Base-by-base conservation (phyloP, 495 filamentous ascomycete species). In the Daldinia grandis region DNA sequence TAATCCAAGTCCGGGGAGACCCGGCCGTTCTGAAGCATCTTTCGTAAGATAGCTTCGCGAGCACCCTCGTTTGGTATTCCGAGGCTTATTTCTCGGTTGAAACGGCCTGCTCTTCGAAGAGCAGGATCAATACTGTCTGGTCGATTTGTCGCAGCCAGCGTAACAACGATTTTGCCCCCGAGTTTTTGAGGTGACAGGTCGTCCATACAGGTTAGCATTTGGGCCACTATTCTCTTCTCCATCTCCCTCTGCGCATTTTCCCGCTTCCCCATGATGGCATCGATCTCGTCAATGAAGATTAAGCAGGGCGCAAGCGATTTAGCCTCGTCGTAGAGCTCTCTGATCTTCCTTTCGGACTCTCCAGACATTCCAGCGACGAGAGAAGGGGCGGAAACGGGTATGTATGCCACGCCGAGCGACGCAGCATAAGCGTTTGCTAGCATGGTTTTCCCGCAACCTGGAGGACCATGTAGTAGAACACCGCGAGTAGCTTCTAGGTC, bases 171-270 rank as follows among this genome's bases (percentile, higher is more conserved):
- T 80, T 95, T 97, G 17, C 93, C 92, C 40, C 93, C 90, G 57
- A 93, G 83, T 33, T 92, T 91, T 47, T 75, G 64, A 19, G 73
- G 73, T 38, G 72, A 40, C 59, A 97, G 85, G 55, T 94, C 89
- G 69, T 93, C 92, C 90, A 94, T 91, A 69, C 92, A 95, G 10
- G 92, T 95, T 64, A 97, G 83, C 69, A 98, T 87, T 78, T 98
- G 94, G 1, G 94, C 92, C 19, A 98, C 95, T 74, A 98, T 98
- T 51, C 95, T 82, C 79, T 94, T 94, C 79, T 98, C 95, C 95
- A 98, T 98, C 75, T 97, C 93, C 71, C 93, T 88, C 74, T 97
- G 94, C n/a, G 94, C 92, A 73, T 88, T 95, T 76, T 98, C 95
- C 49, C 95, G 85, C 80, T 97, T 98, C 4, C 93, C 93, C 40